A percentile compares a stretch with the other conserved stretches of the same genome.
Conservation (phyloP, 306 rosid species). For the Cucurbita pepo region DNA sequence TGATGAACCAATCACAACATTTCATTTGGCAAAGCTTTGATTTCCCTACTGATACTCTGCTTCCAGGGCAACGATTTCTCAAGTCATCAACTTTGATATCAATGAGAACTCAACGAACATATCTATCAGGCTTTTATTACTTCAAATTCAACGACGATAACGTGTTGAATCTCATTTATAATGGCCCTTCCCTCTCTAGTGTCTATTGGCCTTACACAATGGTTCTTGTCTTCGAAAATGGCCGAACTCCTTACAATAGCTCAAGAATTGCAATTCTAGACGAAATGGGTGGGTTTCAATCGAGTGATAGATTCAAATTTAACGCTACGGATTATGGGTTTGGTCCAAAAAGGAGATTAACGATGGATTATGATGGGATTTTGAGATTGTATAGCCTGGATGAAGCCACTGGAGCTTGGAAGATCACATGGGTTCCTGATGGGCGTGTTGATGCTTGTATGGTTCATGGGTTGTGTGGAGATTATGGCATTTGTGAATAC, state of each 20-base stretch:
- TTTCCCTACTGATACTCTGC: conserved; percentile 27
- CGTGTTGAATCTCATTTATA: background rate
- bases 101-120: background rate
- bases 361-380: conserved; percentile 10
- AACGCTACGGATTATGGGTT: conserved; percentile 6
- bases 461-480: conserved; percentile 20
- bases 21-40: conserved; percentile 31
- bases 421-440: background rate
- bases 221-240: background rate
- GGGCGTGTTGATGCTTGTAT: background rate
- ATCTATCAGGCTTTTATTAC: conserved; percentile 18
- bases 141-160: conserved; percentile 11
- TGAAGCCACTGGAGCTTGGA: background rate
- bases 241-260: conserved; percentile 8
- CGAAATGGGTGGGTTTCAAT: background rate
- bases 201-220: conserved; percentile 3
- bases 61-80: conserved; percentile 21
- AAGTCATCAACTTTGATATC: conserved; percentile 12
- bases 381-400: conserved; percentile 5
- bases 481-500: conserved; percentile 15
- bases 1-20: background rate
- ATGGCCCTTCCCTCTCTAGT: background rate
- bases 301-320: background rate
- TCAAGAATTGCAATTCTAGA: background rate
- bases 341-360: conserved; percentile 5